A percentile compares a stretch with the other conserved stretches of the same genome.
Conservation (phyloP, 2,329 filamentous ascomycete genomes). For the Cladosporium sp. region DNA sequence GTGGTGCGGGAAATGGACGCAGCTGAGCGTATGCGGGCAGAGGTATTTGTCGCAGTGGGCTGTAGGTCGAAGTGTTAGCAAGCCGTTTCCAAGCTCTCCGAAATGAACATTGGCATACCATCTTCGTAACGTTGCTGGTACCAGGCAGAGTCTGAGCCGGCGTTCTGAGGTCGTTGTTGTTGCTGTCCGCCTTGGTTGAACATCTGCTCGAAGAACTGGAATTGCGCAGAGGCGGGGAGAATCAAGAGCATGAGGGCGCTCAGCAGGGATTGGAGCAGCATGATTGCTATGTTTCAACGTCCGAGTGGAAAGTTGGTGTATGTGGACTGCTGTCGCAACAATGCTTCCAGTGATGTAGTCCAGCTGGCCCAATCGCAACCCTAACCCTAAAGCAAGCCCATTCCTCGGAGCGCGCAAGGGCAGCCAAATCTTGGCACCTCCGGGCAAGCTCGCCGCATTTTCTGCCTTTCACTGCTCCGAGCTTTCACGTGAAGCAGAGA, state of each 20-base stretch:
- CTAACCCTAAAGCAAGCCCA: neutral
- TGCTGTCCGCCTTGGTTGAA: slow-evolving; percentile 59
- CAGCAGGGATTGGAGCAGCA: slow-evolving; percentile 32
- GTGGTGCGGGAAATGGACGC: slow-evolving; percentile 94
- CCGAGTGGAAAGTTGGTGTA: neutral
- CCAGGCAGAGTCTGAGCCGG: slow-evolving; percentile 73
- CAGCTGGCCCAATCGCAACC: neutral
- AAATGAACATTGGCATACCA: slow-evolving; percentile 41
- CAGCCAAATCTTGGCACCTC: slow-evolving; percentile 2
- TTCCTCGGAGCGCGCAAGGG: neutral
- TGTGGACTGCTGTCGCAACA: neutral
- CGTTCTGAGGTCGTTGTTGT: slow-evolving; percentile 65
- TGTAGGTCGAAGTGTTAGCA: slow-evolving; percentile 26
- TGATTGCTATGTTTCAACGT: slow-evolving; percentile 10
- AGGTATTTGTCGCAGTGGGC: slow-evolving; percentile 90
- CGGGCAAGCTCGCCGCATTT: slow-evolving; percentile 3
- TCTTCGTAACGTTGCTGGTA: slow-evolving; percentile 67
- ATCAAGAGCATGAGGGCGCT: slow-evolving; percentile 52
- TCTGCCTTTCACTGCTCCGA: neutral
- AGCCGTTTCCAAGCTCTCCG: neutral
- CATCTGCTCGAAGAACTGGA: slow-evolving; percentile 98
- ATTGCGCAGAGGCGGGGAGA: slow-evolving; percentile 64
- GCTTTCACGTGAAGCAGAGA: slow-evolving; percentile 8
- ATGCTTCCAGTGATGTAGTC: neutral
- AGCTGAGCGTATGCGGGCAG: slow-evolving; percentile 88